Base-by-base conservation (phyloP, 2,329 filamentous ascomycete genomes). In the Hirsutella thompsonii region DNA sequence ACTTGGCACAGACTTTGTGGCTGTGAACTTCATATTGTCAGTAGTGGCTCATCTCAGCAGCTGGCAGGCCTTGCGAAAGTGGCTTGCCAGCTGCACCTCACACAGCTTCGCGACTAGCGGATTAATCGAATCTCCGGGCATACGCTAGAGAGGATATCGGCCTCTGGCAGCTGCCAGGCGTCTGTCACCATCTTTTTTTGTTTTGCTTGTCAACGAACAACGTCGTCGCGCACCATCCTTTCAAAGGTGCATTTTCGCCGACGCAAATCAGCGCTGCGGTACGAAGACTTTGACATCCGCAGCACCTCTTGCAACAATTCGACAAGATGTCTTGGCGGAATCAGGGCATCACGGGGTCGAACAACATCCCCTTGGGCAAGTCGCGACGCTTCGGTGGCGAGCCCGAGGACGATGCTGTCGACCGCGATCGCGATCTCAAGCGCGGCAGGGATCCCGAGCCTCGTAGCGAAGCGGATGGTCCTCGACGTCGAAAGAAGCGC, bases 321-420 rank as follows among this genome's bases (percentile, higher is more conserved):
- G n/a, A 40, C 55, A 68, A 49, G 5, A 81, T 82, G 78, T 69
- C 78, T 55, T 81, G 78, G 78, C 70, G 76, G 68, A 76, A 66
- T 44, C 77, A 81, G 61, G 92, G 92, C 52, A 94, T 94, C 60
- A 98, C 92, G 18, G 92, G 92, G 40, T 96, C 93, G 36, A 98
- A 98, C 66, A 96, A 95, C 57, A 94, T 98, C 55, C 92, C 92
- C 46, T 69, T 98, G 46, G 92, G 92, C 40, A 93, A 79, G 53
- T 79, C 84, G 54, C 83, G 89, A 46, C 88, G 93, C 53, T 82
- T 79, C 46, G 83, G 75, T 49, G 81, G 76, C 38, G 76, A 82
- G 6, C 56, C 57, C 14, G 62, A 62, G 34, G 62, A 54, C 30
- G 52, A 55, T 36, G 58, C 56, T 36, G 49, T 47, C 40, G 64